Evolutionary conservation across 1,284 basidiomycete species (phyloP).

Genomic region (Trametes pubescens): DNA sequence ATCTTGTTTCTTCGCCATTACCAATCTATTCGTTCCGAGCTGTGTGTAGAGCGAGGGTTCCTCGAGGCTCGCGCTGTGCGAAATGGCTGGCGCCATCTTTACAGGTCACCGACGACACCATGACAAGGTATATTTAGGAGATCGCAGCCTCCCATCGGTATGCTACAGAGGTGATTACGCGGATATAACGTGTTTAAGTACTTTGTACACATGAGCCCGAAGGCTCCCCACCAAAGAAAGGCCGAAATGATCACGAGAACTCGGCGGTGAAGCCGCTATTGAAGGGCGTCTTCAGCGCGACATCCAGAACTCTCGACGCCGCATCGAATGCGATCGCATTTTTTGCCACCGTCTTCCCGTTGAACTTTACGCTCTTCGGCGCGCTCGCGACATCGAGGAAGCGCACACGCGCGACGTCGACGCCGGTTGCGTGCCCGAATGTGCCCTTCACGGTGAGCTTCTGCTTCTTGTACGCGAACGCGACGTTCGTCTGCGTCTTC

Average conservation of each 20-base stretch:
- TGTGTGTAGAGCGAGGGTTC: conserved; percentile 46
- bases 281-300: conserved; percentile 49
- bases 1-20: conserved; percentile 40
- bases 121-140: too few species aligned
- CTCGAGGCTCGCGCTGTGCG: conserved; percentile 30
- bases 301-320: conserved; percentile 50
- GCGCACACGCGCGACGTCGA: conserved; percentile 52
- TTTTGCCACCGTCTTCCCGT: conserved; percentile 38
- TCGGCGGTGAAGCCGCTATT: conserved; percentile 46
- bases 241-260: conserved; percentile 22
- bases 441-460: conserved; percentile 55
- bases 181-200: not conserved
- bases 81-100: conserved; percentile 30
- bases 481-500: conserved; percentile 51
- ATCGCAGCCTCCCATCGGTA: too few species aligned
- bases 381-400: conserved; percentile 51
- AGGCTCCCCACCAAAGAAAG: not conserved
- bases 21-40: conserved; percentile 44
- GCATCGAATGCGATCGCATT: conserved; percentile 44
- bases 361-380: conserved; percentile 47
- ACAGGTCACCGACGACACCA: not conserved
- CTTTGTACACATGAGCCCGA: not conserved
- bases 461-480: conserved; percentile 53
- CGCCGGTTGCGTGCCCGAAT: conserved; percentile 57
- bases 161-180: too few species aligned